Percentiles rank a stretch among this genome's conserved stretches.
These are phyloP conservation scores for Lumnitzera littorea DNA, from an alignment of 345 rosid genomes.

Conservation along the genomic window DNA sequence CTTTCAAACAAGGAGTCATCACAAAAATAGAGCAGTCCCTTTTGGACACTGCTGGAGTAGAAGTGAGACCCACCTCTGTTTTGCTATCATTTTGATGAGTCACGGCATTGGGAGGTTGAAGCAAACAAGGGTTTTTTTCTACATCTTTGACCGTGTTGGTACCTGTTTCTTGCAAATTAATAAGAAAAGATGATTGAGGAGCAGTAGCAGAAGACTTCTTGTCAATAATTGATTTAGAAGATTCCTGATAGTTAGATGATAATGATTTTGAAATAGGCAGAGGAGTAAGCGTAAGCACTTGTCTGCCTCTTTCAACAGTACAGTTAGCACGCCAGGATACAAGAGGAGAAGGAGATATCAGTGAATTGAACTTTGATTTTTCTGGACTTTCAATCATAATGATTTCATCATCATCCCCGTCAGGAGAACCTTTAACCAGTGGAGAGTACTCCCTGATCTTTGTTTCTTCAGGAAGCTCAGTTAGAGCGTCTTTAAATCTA, in stretches of 20 bases:
- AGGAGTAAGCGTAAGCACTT: conserved; percentile 79
- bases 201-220: conserved; percentile 22
- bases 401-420: conserved; percentile 20
- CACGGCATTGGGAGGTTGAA: conserved; percentile 24
- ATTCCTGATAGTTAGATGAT: conserved; percentile 36
- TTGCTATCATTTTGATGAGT: conserved; percentile 11
- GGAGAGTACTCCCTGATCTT: conserved; percentile 19
- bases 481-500: conserved; percentile 41
- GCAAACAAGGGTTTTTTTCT: conserved; percentile 20
- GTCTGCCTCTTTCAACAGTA: conserved; percentile 56
- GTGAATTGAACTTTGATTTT: conserved; percentile 28
- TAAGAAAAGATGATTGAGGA: conserved; percentile 21
- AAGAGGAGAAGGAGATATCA: conserved; percentile 91
- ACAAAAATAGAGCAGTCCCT: conserved; percentile 34
- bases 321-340: conserved; percentile 77
- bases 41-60: conserved; percentile 33
- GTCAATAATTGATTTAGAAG: conserved; percentile 26
- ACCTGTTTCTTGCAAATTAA: conserved; percentile 26
- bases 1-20: conserved; percentile 67
- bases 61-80: conserved; percentile 20
- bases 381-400: conserved; percentile 59
- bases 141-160: conserved; percentile 27
- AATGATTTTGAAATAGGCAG: conserved; percentile 52
- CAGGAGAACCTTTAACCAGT: conserved; percentile 16
- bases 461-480: conserved; percentile 16